A percentile compares a stretch with the other conserved stretches of the same genome.
Conservation (phyloP, 2,329 filamentous ascomycete genomes). For the Drechslerella stenobrocha region DNA sequence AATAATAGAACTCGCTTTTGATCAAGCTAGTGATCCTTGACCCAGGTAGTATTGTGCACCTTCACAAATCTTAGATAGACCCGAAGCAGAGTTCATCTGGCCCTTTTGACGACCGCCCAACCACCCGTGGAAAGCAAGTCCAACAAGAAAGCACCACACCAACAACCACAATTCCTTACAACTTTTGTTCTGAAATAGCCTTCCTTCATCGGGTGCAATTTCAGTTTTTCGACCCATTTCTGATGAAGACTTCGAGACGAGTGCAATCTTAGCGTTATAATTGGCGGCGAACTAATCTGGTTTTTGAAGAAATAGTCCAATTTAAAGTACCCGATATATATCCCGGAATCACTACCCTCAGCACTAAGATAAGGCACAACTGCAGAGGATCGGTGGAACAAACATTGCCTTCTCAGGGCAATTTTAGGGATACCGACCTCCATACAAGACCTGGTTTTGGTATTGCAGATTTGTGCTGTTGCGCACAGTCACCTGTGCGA, state of each 20-base stretch:
- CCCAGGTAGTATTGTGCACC: slow-evolving; percentile 35
- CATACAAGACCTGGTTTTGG: slow-evolving; percentile 2
- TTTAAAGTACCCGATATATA: slow-evolving; percentile 34
- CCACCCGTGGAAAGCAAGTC: slow-evolving; percentile 46
- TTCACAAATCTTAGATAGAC: slow-evolving; percentile 44
- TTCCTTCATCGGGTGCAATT: slow-evolving; percentile 38
- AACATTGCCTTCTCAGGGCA: slow-evolving; percentile 15
- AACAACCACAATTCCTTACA: slow-evolving; percentile 16
- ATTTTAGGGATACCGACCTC: slow-evolving; percentile 11
- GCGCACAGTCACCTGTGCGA: too few relatives aligned
- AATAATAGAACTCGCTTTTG: slow-evolving; percentile 23
- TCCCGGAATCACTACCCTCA: slow-evolving; percentile 36
- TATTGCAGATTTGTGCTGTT: slow-evolving; percentile 12
- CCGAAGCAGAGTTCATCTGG: slow-evolving; percentile 45
- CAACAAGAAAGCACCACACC: slow-evolving; percentile 48
- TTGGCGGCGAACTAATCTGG: slow-evolving; percentile 32
- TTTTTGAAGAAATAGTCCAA: slow-evolving; percentile 9
- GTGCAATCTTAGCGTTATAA: slow-evolving; percentile 42
- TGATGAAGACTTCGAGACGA: slow-evolving; percentile 30
- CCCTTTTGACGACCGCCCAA: slow-evolving; percentile 40
- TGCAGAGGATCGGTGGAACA: slow-evolving; percentile 7
- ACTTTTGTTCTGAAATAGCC: slow-evolving; percentile 24
- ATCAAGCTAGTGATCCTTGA: slow-evolving; percentile 38
- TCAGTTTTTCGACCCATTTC: slow-evolving; percentile 19
- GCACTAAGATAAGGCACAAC: slow-evolving; percentile 24